A percentile compares a stretch with the other conserved stretches of the same genome.
Conservation (phyloP, 2,329 filamentous ascomycete genomes). For the Zymoseptoria brevis region DNA sequence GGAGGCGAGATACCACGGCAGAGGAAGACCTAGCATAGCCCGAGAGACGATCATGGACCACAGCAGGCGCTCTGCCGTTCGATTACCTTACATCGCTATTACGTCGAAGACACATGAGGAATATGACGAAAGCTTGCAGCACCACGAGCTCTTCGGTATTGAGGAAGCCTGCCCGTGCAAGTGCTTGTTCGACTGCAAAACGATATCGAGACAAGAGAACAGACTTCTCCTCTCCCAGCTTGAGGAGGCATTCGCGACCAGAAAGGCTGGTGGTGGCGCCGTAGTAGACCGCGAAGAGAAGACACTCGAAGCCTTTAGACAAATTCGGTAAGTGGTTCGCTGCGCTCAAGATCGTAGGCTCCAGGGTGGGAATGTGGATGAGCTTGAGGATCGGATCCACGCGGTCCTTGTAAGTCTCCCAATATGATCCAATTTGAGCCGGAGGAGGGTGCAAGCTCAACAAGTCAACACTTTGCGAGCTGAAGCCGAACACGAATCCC, state of each 20-base stretch:
- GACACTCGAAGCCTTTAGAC: conserved; percentile 48
- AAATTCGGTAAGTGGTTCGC: conserved; percentile 53
- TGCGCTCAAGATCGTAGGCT: conserved; percentile 53
- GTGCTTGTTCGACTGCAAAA: conserved; percentile 55
- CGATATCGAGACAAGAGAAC: conserved; percentile 48
- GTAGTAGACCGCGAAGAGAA: conserved; percentile 58
- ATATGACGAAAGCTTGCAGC: conserved; percentile 55
- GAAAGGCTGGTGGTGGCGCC: conserved; percentile 47
- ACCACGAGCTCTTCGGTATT: conserved; percentile 55
- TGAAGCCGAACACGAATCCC: conserved; percentile 65
- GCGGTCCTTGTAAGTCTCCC: conserved; percentile 64
- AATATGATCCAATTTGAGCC: conserved; percentile 58
- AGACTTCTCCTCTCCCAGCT: conserved; percentile 46
- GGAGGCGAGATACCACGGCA: too few relatives aligned
- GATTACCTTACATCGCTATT: conserved; percentile 32
- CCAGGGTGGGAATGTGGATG: conserved; percentile 60
- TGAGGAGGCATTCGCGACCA: conserved; percentile 38
- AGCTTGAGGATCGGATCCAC: conserved; percentile 67
- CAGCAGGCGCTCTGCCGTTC: too few relatives aligned
- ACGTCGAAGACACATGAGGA: conserved; percentile 49
- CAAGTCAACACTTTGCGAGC: conserved; percentile 61
- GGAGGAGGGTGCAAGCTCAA: conserved; percentile 56
- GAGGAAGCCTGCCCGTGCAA: conserved; percentile 55
- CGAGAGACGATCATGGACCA: too few relatives aligned
- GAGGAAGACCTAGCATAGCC: too few relatives aligned